phyloP scores from a whole-genome alignment of 202 grass and related monocot species.

The Setaria italica region DNA sequence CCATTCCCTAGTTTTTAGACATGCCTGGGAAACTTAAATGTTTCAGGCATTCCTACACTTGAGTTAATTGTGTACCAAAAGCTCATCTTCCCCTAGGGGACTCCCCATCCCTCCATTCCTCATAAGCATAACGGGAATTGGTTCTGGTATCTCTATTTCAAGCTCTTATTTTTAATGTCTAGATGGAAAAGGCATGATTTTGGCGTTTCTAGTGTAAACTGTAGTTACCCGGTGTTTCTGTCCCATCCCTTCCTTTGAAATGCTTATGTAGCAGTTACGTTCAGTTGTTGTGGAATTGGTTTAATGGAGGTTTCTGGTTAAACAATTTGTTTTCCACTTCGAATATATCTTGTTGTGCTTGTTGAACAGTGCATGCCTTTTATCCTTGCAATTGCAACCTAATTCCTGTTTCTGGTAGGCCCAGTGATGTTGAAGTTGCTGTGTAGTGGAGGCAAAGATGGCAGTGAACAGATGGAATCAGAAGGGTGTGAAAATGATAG shows the following conservation, averaged over 20 bases:
- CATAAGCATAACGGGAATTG: background rate
- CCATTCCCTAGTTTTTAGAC: background rate
- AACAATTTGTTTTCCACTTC: conserved; percentile 31
- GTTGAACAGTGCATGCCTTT: conserved; percentile 23
- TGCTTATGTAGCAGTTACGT: background rate
- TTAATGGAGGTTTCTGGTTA: conserved; percentile 6
- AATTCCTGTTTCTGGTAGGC: conserved; percentile 66
- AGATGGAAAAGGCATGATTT: background rate
- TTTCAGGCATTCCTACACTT: background rate
- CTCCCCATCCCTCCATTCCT: background rate
- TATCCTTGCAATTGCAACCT: conserved; percentile 35
- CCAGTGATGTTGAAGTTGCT: conserved; percentile 67
- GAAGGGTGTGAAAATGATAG: conserved; percentile 50
- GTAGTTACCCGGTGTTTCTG: background rate
- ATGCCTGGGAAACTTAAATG: background rate
- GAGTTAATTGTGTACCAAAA: background rate
- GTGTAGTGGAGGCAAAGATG: conserved; percentile 66
- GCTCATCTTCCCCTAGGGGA: background rate
- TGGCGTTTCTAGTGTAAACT: conserved; percentile 8
- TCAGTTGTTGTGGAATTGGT: background rate
- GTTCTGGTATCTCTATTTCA: conserved; percentile 23
- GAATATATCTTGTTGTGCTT: conserved; percentile 8
- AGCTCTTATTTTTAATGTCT: conserved; percentile 8
- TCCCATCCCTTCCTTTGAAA: conserved; percentile 11
- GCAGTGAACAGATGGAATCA: conserved; percentile 45